A percentile compares a stretch with the other conserved stretches of the same genome.
Evolutionary conservation across 2,329 filamentous ascomycete species (phyloP).

Genomic region (Fusarium keratoplasticum): DNA sequence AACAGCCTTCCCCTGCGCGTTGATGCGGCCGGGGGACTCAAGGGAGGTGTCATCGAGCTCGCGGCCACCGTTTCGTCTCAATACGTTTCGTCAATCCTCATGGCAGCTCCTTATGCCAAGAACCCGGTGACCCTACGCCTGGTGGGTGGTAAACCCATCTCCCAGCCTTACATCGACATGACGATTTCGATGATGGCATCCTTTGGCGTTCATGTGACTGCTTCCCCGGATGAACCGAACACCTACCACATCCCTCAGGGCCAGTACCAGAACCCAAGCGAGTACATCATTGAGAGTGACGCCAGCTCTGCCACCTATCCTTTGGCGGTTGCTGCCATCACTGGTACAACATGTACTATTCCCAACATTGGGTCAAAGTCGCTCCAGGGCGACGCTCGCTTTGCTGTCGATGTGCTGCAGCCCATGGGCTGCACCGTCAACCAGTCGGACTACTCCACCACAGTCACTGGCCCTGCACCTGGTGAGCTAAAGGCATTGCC

Average conservation of each 20-base stretch:
- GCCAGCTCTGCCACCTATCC: conserved; percentile 98
- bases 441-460: conserved; percentile 87
- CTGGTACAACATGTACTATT: conserved; percentile 93
- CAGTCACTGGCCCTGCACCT: conserved; percentile 85
- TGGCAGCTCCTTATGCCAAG: conserved; percentile 97
- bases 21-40: conserved; percentile 83
- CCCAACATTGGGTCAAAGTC: conserved; percentile 95
- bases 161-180: conserved; percentile 98
- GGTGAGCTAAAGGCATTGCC: conserved; percentile 80
- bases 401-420: conserved; percentile 87
- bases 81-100: conserved; percentile 95
- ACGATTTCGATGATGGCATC: conserved; percentile 97
- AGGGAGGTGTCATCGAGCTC: conserved; percentile 88
- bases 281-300: conserved; percentile 95
- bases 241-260: conserved; percentile 95
- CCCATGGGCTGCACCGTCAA: conserved; percentile 95
- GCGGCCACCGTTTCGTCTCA: conserved; percentile 98
- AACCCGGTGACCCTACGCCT: conserved; percentile 89
- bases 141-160: conserved; percentile 97
- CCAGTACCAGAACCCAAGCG: conserved; percentile 82
- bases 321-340: conserved; percentile 92
- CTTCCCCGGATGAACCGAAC: conserved; percentile 82
- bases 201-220: conserved; percentile 85
- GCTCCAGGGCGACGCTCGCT: conserved; percentile 93
- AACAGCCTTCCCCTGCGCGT: conserved; percentile 88